A percentile compares a stretch with the other conserved stretches of the same genome.
phyloP scores from a whole-genome alignment of 2,329 filamentous ascomycete species.

The Sporothrix variecibatus region DNA sequence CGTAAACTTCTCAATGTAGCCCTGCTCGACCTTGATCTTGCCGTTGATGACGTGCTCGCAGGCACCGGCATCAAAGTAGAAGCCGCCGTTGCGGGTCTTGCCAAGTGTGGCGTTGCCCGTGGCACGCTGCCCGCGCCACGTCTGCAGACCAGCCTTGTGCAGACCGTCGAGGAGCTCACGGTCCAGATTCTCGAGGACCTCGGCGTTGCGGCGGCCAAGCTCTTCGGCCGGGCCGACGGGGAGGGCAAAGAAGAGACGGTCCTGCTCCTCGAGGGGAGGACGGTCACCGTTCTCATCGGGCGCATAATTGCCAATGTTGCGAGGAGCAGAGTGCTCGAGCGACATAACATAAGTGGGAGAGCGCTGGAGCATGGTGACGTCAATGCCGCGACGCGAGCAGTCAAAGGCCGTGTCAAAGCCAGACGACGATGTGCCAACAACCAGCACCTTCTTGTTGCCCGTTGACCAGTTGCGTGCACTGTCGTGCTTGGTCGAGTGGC shows the following conservation, averaged over 20 bases:
- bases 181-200: constrained; percentile 19
- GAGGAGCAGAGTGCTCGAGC: constrained; percentile 38
- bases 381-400: constrained; percentile 63
- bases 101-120: constrained; percentile 22
- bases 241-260: constrained; percentile 17
- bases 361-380: constrained; percentile 78
- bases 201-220: constrained; percentile 23
- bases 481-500: constrained; percentile 24
- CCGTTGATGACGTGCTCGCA: constrained; percentile 26
- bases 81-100: constrained; percentile 26
- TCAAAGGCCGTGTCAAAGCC: constrained; percentile 73
- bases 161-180: constrained; percentile 17
- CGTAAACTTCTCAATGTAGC: constrained; percentile 36
- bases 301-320: constrained; percentile 14
- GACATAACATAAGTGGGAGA: constrained; percentile 70
- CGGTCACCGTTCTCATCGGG: constrained; percentile 18
- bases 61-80: constrained; percentile 27
- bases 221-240: constrained; percentile 24
- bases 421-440: constrained; percentile 80
- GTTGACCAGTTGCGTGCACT: constrained; percentile 28
- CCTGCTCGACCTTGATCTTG: constrained; percentile 27
- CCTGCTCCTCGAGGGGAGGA: constrained; percentile 15
- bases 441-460: constrained; percentile 63
- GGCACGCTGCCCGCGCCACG: constrained; percentile 25
- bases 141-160: constrained; percentile 19